A percentile compares a stretch with the other conserved stretches of the same genome.
These are phyloP conservation scores for Phytopythium delawarense DNA, from an alignment of 352 stramenopile species.

Conservation along the genomic window DNA sequence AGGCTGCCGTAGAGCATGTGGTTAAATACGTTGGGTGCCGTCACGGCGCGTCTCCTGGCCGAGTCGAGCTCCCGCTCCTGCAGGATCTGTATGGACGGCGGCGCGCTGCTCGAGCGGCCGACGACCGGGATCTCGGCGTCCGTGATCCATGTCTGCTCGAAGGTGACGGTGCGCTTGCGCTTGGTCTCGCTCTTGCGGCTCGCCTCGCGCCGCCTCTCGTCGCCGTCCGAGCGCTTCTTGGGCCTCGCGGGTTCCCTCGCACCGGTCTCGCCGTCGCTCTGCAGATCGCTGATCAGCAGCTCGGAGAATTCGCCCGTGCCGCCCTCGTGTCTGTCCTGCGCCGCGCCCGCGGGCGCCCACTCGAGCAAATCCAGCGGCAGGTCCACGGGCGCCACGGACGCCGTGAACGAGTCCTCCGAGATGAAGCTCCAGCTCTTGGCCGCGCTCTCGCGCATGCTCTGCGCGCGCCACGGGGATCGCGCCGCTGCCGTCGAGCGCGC, in stretches of 20 bases:
- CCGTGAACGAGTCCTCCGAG: conserved; percentile 70
- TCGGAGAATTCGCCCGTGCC: conserved; percentile 10
- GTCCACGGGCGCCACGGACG: conserved; percentile 16
- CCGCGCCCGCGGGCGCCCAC: conserved; percentile 22
- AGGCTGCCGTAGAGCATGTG: conserved; percentile 72
- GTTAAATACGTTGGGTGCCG: conserved; percentile 64
- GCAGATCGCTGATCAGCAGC: conserved; percentile 18
- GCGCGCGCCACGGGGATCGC: background rate
- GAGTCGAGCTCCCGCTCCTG: conserved; percentile 36
- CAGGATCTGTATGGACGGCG: conserved; percentile 58
- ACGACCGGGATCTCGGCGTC: conserved; percentile 53
- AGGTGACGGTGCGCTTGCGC: conserved; percentile 56
- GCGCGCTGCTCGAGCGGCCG: conserved; percentile 51
- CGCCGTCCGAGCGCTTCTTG: conserved; percentile 11
- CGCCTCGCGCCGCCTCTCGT: conserved; percentile 10
- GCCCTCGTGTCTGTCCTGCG: conserved; percentile 20
- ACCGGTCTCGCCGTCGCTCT: conserved; percentile 20
- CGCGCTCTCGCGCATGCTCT: conserved; percentile 14
- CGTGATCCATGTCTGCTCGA: conserved; percentile 37
- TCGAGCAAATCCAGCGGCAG: conserved; percentile 36
- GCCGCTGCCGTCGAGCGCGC: background rate
- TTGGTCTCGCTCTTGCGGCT: conserved; percentile 12
- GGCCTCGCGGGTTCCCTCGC: conserved; percentile 1
- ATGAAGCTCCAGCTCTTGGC: conserved; percentile 80
- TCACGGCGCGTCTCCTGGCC: conserved; percentile 38